Conservation (phyloP, 2,329 filamentous ascomycete species). For the Colletotrichum brevisporum region DNA sequence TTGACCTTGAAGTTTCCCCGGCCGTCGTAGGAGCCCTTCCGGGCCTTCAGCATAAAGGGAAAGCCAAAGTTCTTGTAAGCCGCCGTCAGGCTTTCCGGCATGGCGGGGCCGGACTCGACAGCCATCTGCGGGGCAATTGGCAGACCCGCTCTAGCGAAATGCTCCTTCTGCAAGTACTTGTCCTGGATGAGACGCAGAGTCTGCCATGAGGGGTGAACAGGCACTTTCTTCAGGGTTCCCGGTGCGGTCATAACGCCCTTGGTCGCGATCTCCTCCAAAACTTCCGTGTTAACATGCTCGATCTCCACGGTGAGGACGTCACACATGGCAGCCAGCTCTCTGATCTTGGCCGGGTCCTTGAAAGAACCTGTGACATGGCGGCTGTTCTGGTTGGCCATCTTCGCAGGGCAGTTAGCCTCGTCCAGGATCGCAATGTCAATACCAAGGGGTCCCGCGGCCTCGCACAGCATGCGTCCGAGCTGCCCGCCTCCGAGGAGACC, state of each 20-base stretch:
- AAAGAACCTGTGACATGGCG: constrained; percentile 89
- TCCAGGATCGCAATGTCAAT: constrained; percentile 86
- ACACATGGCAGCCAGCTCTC: constrained; percentile 80
- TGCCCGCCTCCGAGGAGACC: constrained; percentile 76
- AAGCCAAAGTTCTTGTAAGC: constrained; percentile 78
- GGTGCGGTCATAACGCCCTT: constrained; percentile 70
- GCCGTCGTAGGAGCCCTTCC: constrained; percentile 94
- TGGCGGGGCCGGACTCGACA: constrained; percentile 68
- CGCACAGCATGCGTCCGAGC: constrained; percentile 93
- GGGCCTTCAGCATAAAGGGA: constrained; percentile 93
- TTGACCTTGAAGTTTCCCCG: constrained; percentile 73
- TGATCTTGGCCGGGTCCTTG: constrained; percentile 84
- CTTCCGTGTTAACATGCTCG: constrained; percentile 92
- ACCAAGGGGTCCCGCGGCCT: constrained; percentile 83
- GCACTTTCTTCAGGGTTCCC: constrained; percentile 63
- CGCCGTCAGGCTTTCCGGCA: constrained; percentile 72
- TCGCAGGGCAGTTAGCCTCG: constrained; percentile 81
- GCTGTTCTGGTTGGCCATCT: constrained; percentile 84
- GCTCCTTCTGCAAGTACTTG: constrained; percentile 91
- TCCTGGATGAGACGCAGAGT: constrained; percentile 93
- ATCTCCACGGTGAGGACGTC: constrained; percentile 95
- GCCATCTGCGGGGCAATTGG: constrained; percentile 80
- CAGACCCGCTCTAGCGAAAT: constrained; percentile 77
- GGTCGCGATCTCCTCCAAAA: constrained; percentile 85
- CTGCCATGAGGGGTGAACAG: constrained; percentile 85